Percentiles rank a stretch among this genome's conserved stretches.
Conservation (phyloP, 345 rosid species). For the Acer negundo region DNA sequence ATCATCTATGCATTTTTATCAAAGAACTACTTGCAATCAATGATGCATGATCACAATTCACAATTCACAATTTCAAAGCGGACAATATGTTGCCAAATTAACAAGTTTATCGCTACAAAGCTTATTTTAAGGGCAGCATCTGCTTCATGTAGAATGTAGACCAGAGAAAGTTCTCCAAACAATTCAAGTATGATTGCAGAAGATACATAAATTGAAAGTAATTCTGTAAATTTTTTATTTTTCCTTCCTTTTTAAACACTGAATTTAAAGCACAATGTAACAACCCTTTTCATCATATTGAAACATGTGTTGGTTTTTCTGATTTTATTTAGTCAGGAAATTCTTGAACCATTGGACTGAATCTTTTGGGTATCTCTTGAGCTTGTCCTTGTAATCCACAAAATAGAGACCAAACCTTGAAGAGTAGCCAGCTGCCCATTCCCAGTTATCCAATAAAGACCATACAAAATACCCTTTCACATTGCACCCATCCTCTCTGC, state of each 20-base stretch:
- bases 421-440: conserved; percentile 87
- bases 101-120: neutral
- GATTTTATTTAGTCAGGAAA: conserved; percentile 49
- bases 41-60: no score
- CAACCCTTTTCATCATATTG: neutral
- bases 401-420: conserved; percentile 93
- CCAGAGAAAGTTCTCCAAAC: neutral
- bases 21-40: neutral
- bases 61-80: no score
- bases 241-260: neutral
- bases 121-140: neutral
- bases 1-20: neutral
- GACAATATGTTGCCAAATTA: no score
- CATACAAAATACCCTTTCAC: conserved; percentile 93
- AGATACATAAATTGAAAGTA: no score
- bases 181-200: neutral
- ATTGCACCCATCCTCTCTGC: conserved; percentile 94
- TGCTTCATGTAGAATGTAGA: neutral
- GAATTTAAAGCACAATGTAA: neutral
- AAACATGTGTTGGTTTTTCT: neutral
- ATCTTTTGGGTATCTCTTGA: conserved; percentile 86
- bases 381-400: conserved; percentile 79
- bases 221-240: no score
- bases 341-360: conserved; percentile 94
- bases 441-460: conserved; percentile 95